Evolutionary conservation across 345 rosid genomes (phyloP), one percentile per base, ranked within the genome.

Genomic region (Corchorus olitorius): DNA sequence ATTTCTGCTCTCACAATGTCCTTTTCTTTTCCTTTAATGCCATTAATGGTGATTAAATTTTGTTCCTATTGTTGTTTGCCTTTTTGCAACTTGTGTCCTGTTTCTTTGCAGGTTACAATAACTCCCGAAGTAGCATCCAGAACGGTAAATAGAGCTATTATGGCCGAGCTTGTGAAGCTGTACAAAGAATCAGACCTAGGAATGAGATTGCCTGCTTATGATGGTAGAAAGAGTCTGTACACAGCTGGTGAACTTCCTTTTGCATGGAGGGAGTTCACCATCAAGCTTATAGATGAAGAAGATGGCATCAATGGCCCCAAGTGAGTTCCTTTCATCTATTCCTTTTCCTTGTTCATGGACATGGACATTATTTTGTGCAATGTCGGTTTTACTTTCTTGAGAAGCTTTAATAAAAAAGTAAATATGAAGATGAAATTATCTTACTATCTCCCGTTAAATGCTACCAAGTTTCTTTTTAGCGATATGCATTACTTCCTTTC

Each of bases 171-270:
- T 80, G 97, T 96, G 58, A 92, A 86, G 85, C 83, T 88, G 55
- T 89, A 94, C 79, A 90, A 85, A 86, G 98, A 94, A 80, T 90
- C 99, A 79, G 97, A 91, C 70, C 82, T 96, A 14, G 99, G 99
- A 68, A 88, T 83, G 84, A 89, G 97, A 83, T 87, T 97, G 68
- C 99, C 99, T 66, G 99, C 99, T 76, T 97, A 97, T 45, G 99
- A 97, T 82, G 99, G 99, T 84, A 86, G 97, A 80, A 97, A 91
- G 86, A 91, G 94, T 50, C 91, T 97, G 73, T 97, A 97, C 86
- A 97, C 99, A 0, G 98, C 99, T 62, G 99, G 98, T 59, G 92
- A 90, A 64, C 94, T 97, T 81, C 98, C 99, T 33, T 97, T 97
- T 72, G 76, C 85, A 64, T 86, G 92, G 90, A 94, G 92, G 85